Percentiles rank a stretch among this genome's conserved stretches.
These are phyloP conservation scores for Quercus suber DNA, from an alignment of 306 rosid genomes.

Conservation along the genomic window DNA sequence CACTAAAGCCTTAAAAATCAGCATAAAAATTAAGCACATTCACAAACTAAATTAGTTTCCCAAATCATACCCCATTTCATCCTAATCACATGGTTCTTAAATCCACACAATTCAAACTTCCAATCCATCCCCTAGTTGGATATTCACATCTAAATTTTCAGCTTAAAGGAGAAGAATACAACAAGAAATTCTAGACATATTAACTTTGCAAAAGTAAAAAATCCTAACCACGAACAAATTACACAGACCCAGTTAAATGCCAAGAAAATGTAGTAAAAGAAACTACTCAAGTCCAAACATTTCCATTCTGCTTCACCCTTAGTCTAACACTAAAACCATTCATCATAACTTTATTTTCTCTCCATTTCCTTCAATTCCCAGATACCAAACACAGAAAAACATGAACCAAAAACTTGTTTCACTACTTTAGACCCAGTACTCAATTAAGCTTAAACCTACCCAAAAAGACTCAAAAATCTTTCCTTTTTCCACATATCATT, in stretches of 20 bases:
- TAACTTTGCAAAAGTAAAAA: neutral
- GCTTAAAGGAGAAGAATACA: neutral
- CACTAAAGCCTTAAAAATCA: neutral
- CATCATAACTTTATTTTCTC: neutral
- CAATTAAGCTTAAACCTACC: neutral
- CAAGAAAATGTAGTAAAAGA: neutral
- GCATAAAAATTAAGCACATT: neutral
- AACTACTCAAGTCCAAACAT: neutral
- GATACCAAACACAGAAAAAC: neutral
- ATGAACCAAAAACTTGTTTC: neutral
- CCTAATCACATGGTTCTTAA: neutral
- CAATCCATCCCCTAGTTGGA: neutral
- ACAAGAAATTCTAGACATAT: neutral
- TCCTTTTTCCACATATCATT: neutral
- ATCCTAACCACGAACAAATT: neutral
- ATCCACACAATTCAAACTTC: neutral
- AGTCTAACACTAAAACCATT: neutral
- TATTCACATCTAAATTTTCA: neutral
- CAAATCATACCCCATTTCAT: neutral
- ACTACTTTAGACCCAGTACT: neutral
- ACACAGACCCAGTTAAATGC: neutral
- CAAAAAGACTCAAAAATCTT: neutral
- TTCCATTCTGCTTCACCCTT: neutral
- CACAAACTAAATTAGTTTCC: neutral
- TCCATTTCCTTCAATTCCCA: neutral